Base-by-base conservation (phyloP, 768 basidiomycete species). In the Myochromella boudieri region DNA sequence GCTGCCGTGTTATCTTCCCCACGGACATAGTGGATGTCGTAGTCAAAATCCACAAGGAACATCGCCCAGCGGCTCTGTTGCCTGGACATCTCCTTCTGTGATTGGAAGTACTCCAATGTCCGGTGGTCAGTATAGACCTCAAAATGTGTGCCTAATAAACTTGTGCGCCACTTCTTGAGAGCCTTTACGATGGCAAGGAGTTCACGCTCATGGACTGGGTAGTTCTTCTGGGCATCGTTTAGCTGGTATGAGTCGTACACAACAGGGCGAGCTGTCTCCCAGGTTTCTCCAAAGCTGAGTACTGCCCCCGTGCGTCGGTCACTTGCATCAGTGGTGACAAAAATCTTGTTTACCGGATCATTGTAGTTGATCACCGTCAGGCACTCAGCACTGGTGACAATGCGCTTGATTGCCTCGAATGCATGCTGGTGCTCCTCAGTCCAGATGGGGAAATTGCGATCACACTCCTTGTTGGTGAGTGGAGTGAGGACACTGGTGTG, bases 401-500 rank as follows among this genome's bases (percentile, higher is more conserved):
- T 8, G 6, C 17, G 7, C n/a, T 36, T 36, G 17, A 36, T 36
- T 6, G 6, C 33, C 6, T 36, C n/a, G 17, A 36, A 36, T 7
- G 33, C 33, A 12, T 15, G 6, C n/a, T 36, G 33, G 33, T 36
- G 33, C 6, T 15, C 6, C 6, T 6, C 7, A 6, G 6, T 6
- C 33, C 33, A 36, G n/a, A 15, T 7, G 7, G n/a, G 33, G 17
- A 36, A 36, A 7, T 12, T 15, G 9, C 7, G 8, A 15, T 62
- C 42, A 6, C 21, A 44, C 1, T 56, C 56, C 21, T 56, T 54
- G 4, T 51, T 56, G 3, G 65, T 36, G 8, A n/a, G n/a, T n/a
- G n/a, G n/a, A 36, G 62, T 53, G 12, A 66, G 51, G 9, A 34
- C 24, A 0, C 59, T 60, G 0, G 65, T 45, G 38, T 60, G 60